A percentile compares a stretch with the other conserved stretches of the same genome.
Evolutionary conservation across 1,284 basidiomycete genomes (phyloP).

Genomic region (Cryptococcus floricola): DNA sequence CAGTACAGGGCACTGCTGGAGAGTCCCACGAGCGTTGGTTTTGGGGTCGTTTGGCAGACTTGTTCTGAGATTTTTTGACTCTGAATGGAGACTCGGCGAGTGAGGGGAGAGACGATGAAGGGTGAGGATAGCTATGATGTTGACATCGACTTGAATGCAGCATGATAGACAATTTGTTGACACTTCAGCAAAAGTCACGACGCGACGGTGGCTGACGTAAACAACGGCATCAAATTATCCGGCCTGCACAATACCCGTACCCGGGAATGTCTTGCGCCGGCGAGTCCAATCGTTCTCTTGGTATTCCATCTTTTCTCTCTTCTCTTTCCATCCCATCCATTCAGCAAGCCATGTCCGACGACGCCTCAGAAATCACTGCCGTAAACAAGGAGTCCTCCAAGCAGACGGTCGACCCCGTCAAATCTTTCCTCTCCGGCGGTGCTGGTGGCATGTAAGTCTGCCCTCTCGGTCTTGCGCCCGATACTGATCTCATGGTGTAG

Average conservation of each 20-base stretch:
- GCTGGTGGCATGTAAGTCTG: conserved; percentile 66
- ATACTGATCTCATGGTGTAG: neutral
- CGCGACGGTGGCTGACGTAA: neutral
- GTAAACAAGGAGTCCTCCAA: conserved; percentile 17
- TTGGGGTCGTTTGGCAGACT: too few relatives aligned
- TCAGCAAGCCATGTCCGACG: conserved; percentile 31
- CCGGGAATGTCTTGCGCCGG: neutral
- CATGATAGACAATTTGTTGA: too few relatives aligned
- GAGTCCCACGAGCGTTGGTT: too few relatives aligned
- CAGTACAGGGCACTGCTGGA: too few relatives aligned
- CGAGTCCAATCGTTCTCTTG: neutral
- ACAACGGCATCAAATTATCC: neutral
- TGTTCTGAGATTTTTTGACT: too few relatives aligned
- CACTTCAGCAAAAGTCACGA: too few relatives aligned
- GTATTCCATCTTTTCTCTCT: neutral
- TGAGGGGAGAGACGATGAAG: too few relatives aligned
- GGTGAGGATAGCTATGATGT: too few relatives aligned
- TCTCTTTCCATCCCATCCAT: too few relatives aligned
- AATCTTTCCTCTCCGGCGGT: conserved; percentile 86
- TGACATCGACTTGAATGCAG: too few relatives aligned
- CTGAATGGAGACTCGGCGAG: too few relatives aligned
- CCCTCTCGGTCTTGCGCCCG: neutral
- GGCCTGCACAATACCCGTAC: too few relatives aligned
- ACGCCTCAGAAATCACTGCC: conserved; percentile 29
- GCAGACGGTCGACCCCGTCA: conserved; percentile 52